Conservation (phyloP, 140 eudicot species). For the Ambrosia hybrid region DNA sequence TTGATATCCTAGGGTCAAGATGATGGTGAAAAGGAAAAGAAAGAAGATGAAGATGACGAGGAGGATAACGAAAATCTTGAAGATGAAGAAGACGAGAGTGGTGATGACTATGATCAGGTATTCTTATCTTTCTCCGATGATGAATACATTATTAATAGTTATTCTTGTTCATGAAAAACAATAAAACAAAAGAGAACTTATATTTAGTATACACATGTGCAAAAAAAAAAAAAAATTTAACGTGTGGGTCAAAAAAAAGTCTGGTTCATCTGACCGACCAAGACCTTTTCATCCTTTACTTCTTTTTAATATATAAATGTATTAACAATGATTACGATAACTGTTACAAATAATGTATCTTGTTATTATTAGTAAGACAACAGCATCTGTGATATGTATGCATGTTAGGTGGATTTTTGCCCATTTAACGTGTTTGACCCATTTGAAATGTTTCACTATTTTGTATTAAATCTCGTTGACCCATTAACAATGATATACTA, state of each 20-base stretch:
- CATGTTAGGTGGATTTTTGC: not conserved
- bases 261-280: not conserved
- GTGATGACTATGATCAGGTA: conserved; percentile 64
- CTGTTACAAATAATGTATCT: too few relatives aligned
- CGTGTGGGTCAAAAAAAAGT: not conserved
- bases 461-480: too few relatives aligned
- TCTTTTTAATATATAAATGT: not conserved
- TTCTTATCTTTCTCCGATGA: not conserved
- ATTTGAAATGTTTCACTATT: conserved; percentile 1
- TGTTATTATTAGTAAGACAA: not conserved
- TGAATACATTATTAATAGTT: not conserved
- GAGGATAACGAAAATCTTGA: conserved; percentile 45
- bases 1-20: conserved; percentile 39
- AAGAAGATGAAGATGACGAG: conserved; percentile 64
- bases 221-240: not conserved
- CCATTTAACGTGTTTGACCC: not conserved
- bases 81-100: conserved; percentile 61
- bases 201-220: not conserved
- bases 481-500: not conserved
- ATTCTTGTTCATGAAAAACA: not conserved
- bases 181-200: not conserved
- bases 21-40: conserved; percentile 44
- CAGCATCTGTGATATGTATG: not conserved
- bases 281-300: too few relatives aligned
- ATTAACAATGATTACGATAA: not conserved